Evolutionary conservation across 2,329 filamentous ascomycete genomes (phyloP).

Genomic region (Penicillium sp.): DNA sequence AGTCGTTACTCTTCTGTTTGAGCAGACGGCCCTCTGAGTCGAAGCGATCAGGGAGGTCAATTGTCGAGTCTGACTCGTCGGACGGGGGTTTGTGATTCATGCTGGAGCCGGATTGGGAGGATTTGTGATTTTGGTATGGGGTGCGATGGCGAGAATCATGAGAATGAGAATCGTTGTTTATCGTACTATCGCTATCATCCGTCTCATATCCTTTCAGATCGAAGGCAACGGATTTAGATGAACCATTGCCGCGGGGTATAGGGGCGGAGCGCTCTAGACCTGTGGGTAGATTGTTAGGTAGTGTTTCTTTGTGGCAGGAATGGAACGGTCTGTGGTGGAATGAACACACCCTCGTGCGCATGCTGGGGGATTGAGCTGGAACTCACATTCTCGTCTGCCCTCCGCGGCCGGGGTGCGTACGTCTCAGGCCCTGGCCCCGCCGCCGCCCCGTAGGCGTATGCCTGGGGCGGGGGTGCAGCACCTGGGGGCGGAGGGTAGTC

Average conservation of each 20-base stretch:
- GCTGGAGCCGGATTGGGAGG: background rate
- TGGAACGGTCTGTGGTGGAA: background rate
- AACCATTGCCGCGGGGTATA: background rate
- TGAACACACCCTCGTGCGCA: constrained; percentile 49
- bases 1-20: constrained; percentile 36
- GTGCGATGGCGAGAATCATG: constrained; percentile 24
- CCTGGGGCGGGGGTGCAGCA: constrained; percentile 41
- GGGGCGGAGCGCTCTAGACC: constrained; percentile 22
- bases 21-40: constrained; percentile 46
- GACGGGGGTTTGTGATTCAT: constrained; percentile 14
- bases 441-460: constrained; percentile 43
- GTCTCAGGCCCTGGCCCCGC: constrained; percentile 39
- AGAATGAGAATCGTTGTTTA: constrained; percentile 25
- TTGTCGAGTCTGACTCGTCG: constrained; percentile 47
- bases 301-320: background rate
- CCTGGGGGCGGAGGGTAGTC: constrained; percentile 50
- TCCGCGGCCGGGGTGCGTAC: constrained; percentile 44
- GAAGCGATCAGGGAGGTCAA: constrained; percentile 50
- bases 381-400: constrained; percentile 57
- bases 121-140: constrained; percentile 4
- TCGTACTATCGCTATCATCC: constrained; percentile 47
- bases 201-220: constrained; percentile 46
- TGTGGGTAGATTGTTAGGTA: constrained; percentile 13
- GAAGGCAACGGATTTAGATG: constrained; percentile 39
- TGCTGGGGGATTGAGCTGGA: constrained; percentile 40